A percentile compares a stretch with the other conserved stretches of the same genome.
Conservation (phyloP, 148 eudicot genomes). For the Rhododendron ovatum region DNA sequence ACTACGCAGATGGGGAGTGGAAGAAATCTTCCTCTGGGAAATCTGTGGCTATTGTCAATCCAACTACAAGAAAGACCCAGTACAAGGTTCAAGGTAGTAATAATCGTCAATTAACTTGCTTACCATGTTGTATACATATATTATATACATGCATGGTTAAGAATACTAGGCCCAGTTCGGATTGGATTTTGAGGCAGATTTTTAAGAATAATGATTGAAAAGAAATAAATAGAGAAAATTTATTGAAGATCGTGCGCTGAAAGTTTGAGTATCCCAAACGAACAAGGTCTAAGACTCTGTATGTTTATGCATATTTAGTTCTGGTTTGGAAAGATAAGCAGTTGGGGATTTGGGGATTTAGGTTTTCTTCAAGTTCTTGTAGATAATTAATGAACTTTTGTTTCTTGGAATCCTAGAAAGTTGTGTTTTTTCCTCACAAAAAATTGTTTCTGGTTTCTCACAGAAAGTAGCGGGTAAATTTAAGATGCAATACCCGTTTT, state of each 20-base stretch:
- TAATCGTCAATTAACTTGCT: neutral
- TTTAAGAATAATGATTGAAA: too few species aligned
- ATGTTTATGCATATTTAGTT: neutral
- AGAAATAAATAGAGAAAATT: too few species aligned
- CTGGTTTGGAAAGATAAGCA: neutral
- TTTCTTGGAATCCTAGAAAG: neutral
- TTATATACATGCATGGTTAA: neutral
- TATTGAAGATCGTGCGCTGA: too few species aligned
- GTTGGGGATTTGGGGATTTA: neutral
- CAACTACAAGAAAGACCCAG: constrained; percentile 82
- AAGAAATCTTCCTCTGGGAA: constrained; percentile 74
- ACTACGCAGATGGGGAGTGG: constrained; percentile 91
- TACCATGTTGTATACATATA: neutral
- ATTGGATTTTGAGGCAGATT: too few species aligned
- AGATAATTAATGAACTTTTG: neutral
- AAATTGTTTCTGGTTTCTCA: neutral
- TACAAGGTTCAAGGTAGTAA: constrained; percentile 85
- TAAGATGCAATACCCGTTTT: neutral
- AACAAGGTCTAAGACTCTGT: neutral
- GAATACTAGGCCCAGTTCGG: too few species aligned
- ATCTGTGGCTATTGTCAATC: constrained; percentile 81
- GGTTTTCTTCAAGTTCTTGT: neutral
- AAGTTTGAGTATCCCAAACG: too few species aligned
- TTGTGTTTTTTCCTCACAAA: neutral
- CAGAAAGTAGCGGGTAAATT: neutral